Evolutionary conservation across 371 early-diverging fungal genomes (phyloP).

Genomic region (Actinomortierella wolfii): DNA sequence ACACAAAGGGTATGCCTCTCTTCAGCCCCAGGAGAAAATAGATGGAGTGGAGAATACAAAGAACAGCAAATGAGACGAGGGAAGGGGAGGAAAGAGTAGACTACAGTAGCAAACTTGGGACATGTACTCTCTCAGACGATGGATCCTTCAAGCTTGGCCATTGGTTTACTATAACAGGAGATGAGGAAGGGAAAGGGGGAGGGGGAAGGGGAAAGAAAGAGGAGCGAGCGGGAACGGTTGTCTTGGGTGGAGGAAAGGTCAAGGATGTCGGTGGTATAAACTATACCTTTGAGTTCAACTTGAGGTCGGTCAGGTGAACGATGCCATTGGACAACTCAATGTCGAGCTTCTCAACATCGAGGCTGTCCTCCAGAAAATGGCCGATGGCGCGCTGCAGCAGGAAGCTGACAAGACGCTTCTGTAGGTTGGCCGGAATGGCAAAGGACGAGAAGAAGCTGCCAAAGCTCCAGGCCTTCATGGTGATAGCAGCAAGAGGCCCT

Average conservation of each 20-base stretch:
- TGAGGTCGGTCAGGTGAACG: constrained; percentile 77
- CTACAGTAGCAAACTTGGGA: no score
- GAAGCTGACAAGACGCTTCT: constrained; percentile 86
- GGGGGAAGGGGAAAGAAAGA: no score
- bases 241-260: neutral
- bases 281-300: constrained; percentile 76
- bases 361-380: constrained; percentile 78
- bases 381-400: constrained; percentile 84
- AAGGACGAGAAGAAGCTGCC: constrained; percentile 50
- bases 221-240: no score
- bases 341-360: constrained; percentile 85
- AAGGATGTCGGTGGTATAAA: neutral
- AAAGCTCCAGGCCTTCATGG: constrained; percentile 49
- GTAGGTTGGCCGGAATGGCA: constrained; percentile 72
- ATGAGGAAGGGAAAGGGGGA: no score
- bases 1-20: no score
- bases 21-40: no score
- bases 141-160: no score
- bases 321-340: constrained; percentile 85
- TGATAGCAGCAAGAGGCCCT: neutral
- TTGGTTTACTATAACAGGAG: no score
- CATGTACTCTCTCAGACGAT: no score
- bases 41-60: no score
- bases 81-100: no score
- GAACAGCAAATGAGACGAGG: no score